Percentiles rank a stretch among this genome's conserved stretches.
Conservation (phyloP, 2,329 filamentous ascomycete species). For the Epichloe amarillans region DNA sequence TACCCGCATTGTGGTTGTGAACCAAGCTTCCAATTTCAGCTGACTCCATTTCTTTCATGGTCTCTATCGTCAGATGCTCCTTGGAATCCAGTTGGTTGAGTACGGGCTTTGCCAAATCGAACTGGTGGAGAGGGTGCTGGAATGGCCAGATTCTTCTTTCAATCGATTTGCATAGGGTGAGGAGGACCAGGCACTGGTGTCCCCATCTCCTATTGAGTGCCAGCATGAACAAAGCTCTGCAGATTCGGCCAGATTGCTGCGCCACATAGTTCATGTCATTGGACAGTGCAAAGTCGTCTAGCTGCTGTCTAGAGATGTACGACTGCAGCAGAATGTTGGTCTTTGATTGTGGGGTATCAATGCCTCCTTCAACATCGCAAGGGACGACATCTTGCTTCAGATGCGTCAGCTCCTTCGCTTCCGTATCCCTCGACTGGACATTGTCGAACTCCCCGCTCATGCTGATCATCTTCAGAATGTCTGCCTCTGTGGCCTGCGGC, state of each 20-base stretch:
- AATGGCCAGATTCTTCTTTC: conserved; percentile 94
- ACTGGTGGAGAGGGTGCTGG: conserved; percentile 89
- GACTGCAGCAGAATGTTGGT: conserved; percentile 92
- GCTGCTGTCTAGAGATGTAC: conserved; percentile 75
- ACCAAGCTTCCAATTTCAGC: conserved; percentile 83
- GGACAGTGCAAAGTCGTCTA: conserved; percentile 85
- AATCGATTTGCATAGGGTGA: conserved; percentile 91
- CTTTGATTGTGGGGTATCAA: conserved; percentile 67
- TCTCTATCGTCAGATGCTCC: conserved; percentile 61
- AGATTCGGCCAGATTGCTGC: conserved; percentile 90
- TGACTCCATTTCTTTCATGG: conserved; percentile 82
- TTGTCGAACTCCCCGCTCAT: conserved; percentile 98
- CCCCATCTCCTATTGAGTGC: conserved; percentile 92
- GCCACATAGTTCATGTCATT: conserved; percentile 93
- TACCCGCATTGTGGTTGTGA: conserved; percentile 80
- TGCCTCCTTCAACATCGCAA: conserved; percentile 65
- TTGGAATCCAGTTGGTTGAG: conserved; percentile 78
- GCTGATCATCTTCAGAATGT: conserved; percentile 90
- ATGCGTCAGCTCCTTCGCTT: conserved; percentile 71
- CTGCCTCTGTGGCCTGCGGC: conserved; percentile 72
- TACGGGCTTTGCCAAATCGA: conserved; percentile 75
- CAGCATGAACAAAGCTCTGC: conserved; percentile 92
- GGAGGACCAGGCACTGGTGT: conserved; percentile 79
- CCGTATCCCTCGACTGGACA: conserved; percentile 80
- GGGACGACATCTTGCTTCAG: conserved; percentile 59